Base-by-base conservation (phyloP, 2,329 filamentous ascomycete genomes). In the Grosmannia serpens region DNA sequence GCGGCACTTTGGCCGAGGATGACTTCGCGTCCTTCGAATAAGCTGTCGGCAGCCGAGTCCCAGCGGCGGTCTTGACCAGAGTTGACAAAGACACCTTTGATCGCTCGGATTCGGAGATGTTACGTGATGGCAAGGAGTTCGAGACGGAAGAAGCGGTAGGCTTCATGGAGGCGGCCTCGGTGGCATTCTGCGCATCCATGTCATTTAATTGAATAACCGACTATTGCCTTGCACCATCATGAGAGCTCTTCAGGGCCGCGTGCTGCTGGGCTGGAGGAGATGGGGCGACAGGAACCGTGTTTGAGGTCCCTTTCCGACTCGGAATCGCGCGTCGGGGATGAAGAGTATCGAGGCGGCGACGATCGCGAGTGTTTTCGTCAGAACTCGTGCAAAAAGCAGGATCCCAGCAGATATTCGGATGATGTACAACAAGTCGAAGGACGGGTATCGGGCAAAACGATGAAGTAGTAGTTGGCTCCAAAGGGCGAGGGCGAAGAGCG, bases 101-200 rank as follows among this genome's bases (percentile, higher is more conserved):
- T 62, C 70, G 67, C 47, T 71, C 69, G 62, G 66, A 61, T 61
- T 74, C 70, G 63, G 64, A 65, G 65, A 68, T 70, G 65, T 71
- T 71, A 51, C 62, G 62, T 38, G 62, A 60, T 70, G 73, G 73
- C 70, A 33, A 49, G 53, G 57, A 55, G 29, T 46, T n/a, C 26
- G 61, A 57, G 54, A 74, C 74, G 67, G 77, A 73, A 68, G 77
- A 77, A 77, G 78, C 76, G 71, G 75, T 70, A 70, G 76, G 78
- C 79, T 79, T 82, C 76, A 77, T 77, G 73, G 77, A 78, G 73
- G 79, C 77, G 75, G 78, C 77, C 77, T 81, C 80, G 75, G 77
- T 75, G 78, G 79, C 81, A 83, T 83, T 83, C 75, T 83, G 81
- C 80, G 79, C 80, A 82, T 84, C 81, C 81, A 84, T 84, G 76